Evolutionary conservation across 1,139 yeast genomes (phyloP).

Genomic region (Entelexis paramagnoliae): DNA sequence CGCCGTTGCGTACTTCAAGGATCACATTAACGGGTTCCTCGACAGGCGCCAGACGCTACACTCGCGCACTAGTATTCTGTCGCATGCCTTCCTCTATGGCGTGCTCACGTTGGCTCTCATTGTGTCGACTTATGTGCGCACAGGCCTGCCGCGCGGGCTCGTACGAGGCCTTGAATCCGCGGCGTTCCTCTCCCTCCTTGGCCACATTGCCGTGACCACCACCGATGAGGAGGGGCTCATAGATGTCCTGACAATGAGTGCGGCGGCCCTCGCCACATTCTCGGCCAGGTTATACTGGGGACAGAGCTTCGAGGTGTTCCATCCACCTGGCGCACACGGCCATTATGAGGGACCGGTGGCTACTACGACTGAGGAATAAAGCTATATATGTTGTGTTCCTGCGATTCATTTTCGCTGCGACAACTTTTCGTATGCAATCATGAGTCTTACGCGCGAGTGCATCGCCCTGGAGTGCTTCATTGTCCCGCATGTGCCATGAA

Average conservation of each 20-base stretch:
- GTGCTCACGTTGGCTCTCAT: not conserved
- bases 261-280: not conserved
- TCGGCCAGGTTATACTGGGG: not conserved
- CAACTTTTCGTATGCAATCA: too few relatives aligned
- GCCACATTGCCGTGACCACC: not conserved
- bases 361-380: not conserved
- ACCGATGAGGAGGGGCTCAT: not conserved
- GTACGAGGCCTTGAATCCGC: not conserved
- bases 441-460: too few relatives aligned
- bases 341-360: not conserved
- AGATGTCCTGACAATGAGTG: not conserved
- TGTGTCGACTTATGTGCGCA: not conserved
- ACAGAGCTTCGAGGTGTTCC: conserved; percentile 6
- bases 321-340: conserved; percentile 1
- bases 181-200: conserved; percentile 2
- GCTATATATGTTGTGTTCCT: too few relatives aligned
- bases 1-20: conserved; percentile 1
- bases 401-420: too few relatives aligned
- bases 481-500: too few relatives aligned
- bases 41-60: not conserved
- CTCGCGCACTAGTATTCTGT: not conserved
- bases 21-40: not conserved
- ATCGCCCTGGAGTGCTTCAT: too few relatives aligned
- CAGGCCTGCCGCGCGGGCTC: not conserved
- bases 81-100: not conserved